Percentiles rank a stretch among this genome's conserved stretches.
Evolutionary conservation across 2,329 filamentous ascomycete genomes (phyloP).

Genomic region (Diaporthe sp.): DNA sequence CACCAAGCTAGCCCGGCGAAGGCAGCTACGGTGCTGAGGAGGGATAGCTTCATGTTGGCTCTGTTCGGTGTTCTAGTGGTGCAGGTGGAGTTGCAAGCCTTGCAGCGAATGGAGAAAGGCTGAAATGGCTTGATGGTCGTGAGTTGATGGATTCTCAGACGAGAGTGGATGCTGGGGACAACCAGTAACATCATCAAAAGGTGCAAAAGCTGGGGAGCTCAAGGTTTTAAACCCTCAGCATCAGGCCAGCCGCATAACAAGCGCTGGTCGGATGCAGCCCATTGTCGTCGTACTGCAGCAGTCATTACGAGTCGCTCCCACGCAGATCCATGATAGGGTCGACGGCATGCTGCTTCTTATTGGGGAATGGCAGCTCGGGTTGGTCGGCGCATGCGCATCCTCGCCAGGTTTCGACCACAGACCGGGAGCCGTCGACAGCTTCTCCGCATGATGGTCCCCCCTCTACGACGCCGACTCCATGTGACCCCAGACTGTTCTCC

Average conservation of each 20-base stretch:
- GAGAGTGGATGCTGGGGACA: background rate
- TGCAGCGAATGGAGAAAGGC: background rate
- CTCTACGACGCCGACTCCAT: conserved; percentile 18
- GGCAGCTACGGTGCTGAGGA: conserved; percentile 10
- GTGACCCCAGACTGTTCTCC: background rate
- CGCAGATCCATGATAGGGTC: conserved; percentile 2
- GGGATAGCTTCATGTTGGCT: conserved; percentile 26
- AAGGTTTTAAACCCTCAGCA: conserved; percentile 1
- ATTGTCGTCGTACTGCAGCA: conserved; percentile 26
- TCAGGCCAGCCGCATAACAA: background rate
- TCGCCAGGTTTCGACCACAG: background rate
- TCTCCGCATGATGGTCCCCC: conserved; percentile 27
- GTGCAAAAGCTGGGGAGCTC: background rate
- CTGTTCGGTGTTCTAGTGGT: background rate
- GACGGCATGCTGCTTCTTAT: background rate
- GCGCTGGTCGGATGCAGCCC: background rate
- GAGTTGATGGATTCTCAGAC: background rate
- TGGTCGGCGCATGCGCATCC: background rate
- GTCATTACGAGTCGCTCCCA: conserved; percentile 12
- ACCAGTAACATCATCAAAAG: background rate
- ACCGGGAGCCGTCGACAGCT: conserved; percentile 11
- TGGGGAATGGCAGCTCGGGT: conserved; percentile 13
- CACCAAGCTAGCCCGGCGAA: conserved; percentile 8
- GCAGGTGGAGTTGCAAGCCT: background rate
- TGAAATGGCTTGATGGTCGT: background rate